phyloP scores from a whole-genome alignment of 176 grass and related monocot genomes.

The Chloris gayana region DNA sequence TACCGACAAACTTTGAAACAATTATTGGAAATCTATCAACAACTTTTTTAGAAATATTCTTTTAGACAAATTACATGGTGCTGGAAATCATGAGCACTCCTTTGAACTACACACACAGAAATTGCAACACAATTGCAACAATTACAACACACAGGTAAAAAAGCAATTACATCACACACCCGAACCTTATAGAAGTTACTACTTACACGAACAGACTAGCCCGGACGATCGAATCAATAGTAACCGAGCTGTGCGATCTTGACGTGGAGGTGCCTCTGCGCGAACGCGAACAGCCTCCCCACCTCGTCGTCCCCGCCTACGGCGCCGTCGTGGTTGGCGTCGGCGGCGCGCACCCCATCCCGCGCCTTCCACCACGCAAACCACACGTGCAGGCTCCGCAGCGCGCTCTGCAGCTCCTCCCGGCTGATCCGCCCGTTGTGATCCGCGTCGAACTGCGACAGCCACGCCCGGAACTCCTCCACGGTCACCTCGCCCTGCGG shows the following conservation, averaged over 20 bases:
- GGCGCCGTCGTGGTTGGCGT: constrained; percentile 51
- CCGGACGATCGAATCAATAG: background rate
- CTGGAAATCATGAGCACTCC: background rate
- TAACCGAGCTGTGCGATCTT: constrained; percentile 57
- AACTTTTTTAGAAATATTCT: background rate
- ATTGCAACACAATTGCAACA: background rate
- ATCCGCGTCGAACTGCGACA: constrained; percentile 74
- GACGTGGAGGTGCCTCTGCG: constrained; percentile 55
- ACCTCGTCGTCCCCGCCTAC: constrained; percentile 48
- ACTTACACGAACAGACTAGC: background rate
- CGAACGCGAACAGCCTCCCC: constrained; percentile 52
- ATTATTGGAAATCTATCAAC: no score
- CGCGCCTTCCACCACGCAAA: constrained; percentile 77
- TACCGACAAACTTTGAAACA: no score
- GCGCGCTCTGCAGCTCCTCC: constrained; percentile 65
- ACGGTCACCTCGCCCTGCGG: constrained; percentile 65
- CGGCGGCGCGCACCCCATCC: constrained; percentile 49
- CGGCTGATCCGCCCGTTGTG: constrained; percentile 60
- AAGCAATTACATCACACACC: background rate
- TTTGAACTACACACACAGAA: background rate
- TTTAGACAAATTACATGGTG: background rate
- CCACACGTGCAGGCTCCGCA: constrained; percentile 65
- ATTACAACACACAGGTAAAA: background rate
- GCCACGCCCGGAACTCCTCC: constrained; percentile 74
- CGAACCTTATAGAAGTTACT: no score